Evolutionary conservation across 2,329 filamentous ascomycete genomes (phyloP).

Genomic region (Endoconidiophora laricicola): DNA sequence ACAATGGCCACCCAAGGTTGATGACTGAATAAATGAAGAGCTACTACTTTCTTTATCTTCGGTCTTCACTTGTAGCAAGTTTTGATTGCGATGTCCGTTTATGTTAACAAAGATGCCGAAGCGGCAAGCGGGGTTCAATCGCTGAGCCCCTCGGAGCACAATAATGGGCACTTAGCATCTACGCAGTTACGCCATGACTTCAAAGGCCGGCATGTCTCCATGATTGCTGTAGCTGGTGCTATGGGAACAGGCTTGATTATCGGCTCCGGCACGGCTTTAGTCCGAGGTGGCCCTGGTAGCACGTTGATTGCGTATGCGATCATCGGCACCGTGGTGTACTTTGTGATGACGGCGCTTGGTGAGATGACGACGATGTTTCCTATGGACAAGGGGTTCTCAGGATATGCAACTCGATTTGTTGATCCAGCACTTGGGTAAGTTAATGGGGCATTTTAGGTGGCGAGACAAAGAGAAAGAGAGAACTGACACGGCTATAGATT

Average conservation of each 20-base stretch:
- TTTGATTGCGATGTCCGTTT: neutral
- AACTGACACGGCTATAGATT: slow-evolving; percentile 18
- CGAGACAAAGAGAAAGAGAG: neutral
- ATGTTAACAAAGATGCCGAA: neutral
- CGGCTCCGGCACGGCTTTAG: slow-evolving; percentile 32
- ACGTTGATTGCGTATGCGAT: slow-evolving; percentile 25
- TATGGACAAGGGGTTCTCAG: slow-evolving; percentile 18
- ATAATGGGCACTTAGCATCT: neutral
- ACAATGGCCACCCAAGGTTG: neutral
- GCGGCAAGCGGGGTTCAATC: neutral
- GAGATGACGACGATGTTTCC: slow-evolving; percentile 20
- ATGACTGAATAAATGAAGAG: too few species aligned
- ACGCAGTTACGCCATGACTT: slow-evolving; percentile 13
- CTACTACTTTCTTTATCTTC: neutral
- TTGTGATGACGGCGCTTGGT: slow-evolving; percentile 32
- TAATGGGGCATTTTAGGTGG: neutral
- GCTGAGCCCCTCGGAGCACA: neutral
- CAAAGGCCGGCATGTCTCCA: slow-evolving; percentile 19
- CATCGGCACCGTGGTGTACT: slow-evolving; percentile 33
- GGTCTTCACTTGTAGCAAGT: neutral
- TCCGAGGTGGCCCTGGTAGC: slow-evolving; percentile 27
- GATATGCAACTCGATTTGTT: slow-evolving; percentile 19
- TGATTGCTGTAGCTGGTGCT: slow-evolving; percentile 24
- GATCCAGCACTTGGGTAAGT: slow-evolving; percentile 19
- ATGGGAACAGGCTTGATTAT: slow-evolving; percentile 30